Conservation (phyloP, 306 rosid species). For the Senna tora region DNA sequence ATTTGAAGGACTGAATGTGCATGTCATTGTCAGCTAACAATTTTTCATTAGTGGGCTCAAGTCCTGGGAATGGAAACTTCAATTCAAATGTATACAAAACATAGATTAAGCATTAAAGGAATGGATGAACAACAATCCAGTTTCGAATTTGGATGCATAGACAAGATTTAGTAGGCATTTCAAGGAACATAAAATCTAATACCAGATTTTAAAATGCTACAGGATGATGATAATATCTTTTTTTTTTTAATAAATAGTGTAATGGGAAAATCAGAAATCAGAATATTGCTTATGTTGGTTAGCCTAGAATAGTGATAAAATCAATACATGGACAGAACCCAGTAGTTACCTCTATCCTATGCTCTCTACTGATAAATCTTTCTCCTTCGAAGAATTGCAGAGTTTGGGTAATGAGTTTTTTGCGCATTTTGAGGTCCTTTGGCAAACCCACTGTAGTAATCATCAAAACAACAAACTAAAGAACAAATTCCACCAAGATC, state of each 20-base stretch:
- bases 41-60: too few relatives aligned
- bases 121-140: background rate
- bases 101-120: background rate
- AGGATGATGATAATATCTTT: background rate
- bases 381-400: constrained; percentile 85
- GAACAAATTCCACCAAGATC: too few relatives aligned
- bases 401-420: constrained; percentile 82
- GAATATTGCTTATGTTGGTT: constrained; percentile 1
- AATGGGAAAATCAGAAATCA: background rate
- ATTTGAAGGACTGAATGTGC: too few relatives aligned
- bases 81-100: background rate
- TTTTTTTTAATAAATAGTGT: background rate
- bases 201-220: background rate
- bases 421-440: constrained; percentile 83
- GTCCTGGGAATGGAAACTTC: too few relatives aligned
- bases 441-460: constrained; percentile 85
- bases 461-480: constrained; percentile 7
- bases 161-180: background rate
- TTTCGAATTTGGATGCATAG: background rate
- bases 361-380: constrained; percentile 77
- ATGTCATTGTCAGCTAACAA: too few relatives aligned
- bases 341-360: constrained; percentile 76
- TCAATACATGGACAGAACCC: constrained; percentile 29
- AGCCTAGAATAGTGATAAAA: constrained; percentile 2
- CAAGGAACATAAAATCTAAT: background rate